Conservation (phyloP, 352 stramenopile genomes). For the Paralagenidium karlingii region DNA sequence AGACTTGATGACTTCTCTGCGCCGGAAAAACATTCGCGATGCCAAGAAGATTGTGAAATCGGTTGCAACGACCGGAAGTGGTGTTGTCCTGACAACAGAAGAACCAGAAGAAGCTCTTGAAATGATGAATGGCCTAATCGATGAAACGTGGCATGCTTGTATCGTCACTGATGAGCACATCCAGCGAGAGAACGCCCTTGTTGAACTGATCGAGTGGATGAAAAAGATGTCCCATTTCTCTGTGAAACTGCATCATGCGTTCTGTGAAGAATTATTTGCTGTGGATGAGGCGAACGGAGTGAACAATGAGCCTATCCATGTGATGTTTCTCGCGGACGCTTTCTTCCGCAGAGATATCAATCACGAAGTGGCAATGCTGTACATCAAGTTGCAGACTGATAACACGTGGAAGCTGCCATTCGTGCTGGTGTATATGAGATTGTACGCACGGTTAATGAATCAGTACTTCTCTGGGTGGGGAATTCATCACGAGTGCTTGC, state of each 20-base stretch:
- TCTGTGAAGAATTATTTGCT: slow-evolving; percentile 61
- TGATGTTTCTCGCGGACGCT: slow-evolving; percentile 90
- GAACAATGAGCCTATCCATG: slow-evolving; percentile 38
- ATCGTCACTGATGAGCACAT: slow-evolving; percentile 61
- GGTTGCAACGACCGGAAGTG: slow-evolving; percentile 62
- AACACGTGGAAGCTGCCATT: slow-evolving; percentile 92
- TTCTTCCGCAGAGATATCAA: slow-evolving; percentile 92
- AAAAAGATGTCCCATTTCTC: slow-evolving; percentile 45
- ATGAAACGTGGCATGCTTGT: slow-evolving; percentile 74
- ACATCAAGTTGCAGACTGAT: slow-evolving; percentile 91
- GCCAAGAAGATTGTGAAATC: slow-evolving; percentile 47
- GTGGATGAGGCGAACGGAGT: slow-evolving; percentile 11
- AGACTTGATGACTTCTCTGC: slow-evolving; percentile 90
- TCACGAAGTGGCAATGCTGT: slow-evolving; percentile 86
- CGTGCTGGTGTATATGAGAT: slow-evolving; percentile 68
- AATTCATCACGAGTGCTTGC: slow-evolving; percentile 82
- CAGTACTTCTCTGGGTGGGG: slow-evolving; percentile 85
- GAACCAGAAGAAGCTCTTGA: slow-evolving; percentile 36
- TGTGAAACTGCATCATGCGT: slow-evolving; percentile 41
- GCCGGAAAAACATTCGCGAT: slow-evolving; percentile 43
- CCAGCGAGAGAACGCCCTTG: slow-evolving; percentile 48
- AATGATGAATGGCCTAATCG: slow-evolving; percentile 73
- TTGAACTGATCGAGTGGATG: slow-evolving; percentile 63
- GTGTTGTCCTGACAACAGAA: slow-evolving; percentile 48
- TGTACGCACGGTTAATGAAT: slow-evolving; percentile 76